A percentile compares a stretch with the other conserved stretches of the same genome.
These are phyloP conservation scores for Gleditsia sinensis DNA, from an alignment of 306 rosid species.

Conservation along the genomic window DNA sequence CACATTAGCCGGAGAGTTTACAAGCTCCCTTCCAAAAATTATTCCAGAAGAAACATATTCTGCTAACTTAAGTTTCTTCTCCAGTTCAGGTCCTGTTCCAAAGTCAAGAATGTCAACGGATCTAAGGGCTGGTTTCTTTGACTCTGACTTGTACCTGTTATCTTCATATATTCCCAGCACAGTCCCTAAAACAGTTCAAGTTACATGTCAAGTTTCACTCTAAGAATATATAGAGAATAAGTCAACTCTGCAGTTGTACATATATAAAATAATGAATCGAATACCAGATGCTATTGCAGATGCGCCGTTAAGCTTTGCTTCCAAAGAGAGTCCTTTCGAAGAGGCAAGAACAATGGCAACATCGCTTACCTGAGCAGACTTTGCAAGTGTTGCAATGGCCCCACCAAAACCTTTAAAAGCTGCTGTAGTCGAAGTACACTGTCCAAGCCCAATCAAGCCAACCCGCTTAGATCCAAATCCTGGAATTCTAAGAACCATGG, in stretches of 20 bases:
- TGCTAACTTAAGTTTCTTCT: slow-evolving; percentile 72
- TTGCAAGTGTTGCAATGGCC: slow-evolving; percentile 72
- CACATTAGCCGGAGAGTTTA: slow-evolving; percentile 81
- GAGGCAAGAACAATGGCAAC: slow-evolving; percentile 73
- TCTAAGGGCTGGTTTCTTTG: slow-evolving; percentile 60
- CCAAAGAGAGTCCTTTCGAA: slow-evolving; percentile 44
- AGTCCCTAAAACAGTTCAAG: slow-evolving; percentile 51
- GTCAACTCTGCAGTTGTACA: neutral
- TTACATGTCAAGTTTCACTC: slow-evolving; percentile 18
- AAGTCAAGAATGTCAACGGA: slow-evolving; percentile 74
- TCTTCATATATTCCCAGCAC: slow-evolving; percentile 71
- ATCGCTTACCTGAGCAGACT: slow-evolving; percentile 63
- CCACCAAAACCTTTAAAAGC: slow-evolving; percentile 67
- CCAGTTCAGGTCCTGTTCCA: slow-evolving; percentile 70
- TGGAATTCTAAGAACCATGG: slow-evolving; percentile 62
- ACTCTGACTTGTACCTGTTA: slow-evolving; percentile 58
- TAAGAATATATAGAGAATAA: neutral
- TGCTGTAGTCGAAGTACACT: slow-evolving; percentile 40
- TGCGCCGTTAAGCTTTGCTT: slow-evolving; percentile 56
- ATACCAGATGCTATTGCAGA: slow-evolving; percentile 79
- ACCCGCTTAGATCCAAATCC: slow-evolving; percentile 73
- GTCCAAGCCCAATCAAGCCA: slow-evolving; percentile 73
- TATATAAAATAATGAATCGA: neutral
- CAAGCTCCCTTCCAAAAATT: slow-evolving; percentile 69
- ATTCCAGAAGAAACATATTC: slow-evolving; percentile 65